Base-by-base conservation (phyloP, 148 eudicot species). In the Euryodendron excelsum region DNA sequence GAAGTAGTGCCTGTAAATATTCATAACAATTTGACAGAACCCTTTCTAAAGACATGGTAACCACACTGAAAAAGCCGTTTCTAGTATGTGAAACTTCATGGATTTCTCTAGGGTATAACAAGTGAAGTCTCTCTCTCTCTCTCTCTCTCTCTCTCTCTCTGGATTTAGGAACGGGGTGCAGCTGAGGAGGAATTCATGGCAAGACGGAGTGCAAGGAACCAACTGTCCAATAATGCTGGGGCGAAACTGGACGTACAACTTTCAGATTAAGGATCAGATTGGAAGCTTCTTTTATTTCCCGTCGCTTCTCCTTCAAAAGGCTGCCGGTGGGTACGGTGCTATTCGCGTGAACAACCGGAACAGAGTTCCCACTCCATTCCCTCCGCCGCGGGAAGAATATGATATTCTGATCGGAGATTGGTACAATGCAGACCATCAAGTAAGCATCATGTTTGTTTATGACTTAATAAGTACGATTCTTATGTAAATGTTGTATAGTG, bases 301-400 rank as follows among this genome's bases (percentile, higher is more conserved):
- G 13, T 77, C 80, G 9, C 78, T 82, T 12, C 55, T 53, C 39
- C 74, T 78, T 14, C 85, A 82, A 10, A 82, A 82, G 41, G 81
- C 81, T 3, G 85, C 81, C 7, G 85, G 85, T 7, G 85, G 85
- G 1, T 82, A 73, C 44, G 85, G 85, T 17, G 34, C 81, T n/a
- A 78, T 82, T 30, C 73, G 81, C 31, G 48, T 82, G 30, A 59
- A 73, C 44, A 66, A 58, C 12, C 56, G 69, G 5, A 34, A 36
- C 6, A 13, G 3, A 2, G 59, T 78, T 9, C 53, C 78, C 2
- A 1, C 58, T 56, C 85, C 85, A 4, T 82, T 73, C n/a, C 71
- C 76, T 13, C 25, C 59, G n/a, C 78, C 81, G 0, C 74, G n/a
- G 15, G 52, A n/a, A 2, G 85, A 82, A 11, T 78, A 78, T 20